phyloP scores from a whole-genome alignment of 2,329 filamentous ascomycete genomes.

The Nakataea oryzae region DNA sequence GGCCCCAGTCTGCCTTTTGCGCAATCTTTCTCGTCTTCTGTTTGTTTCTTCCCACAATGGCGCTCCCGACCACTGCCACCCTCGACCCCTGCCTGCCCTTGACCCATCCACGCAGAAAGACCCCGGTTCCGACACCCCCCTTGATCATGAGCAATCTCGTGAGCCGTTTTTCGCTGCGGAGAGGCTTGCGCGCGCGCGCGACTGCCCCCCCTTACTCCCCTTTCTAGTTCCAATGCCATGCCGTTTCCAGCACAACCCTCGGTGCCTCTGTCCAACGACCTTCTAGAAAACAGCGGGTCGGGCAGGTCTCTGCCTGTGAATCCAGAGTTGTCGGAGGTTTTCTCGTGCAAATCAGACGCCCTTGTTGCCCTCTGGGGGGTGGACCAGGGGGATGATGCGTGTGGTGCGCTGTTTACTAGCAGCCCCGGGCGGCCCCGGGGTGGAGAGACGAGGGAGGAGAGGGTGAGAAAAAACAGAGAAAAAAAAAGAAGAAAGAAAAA shows the following conservation, averaged over 20 bases:
- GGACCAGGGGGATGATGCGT: conserved; percentile 3
- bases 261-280: conserved; percentile 33
- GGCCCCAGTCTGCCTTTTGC: not conserved
- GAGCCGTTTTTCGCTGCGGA: conserved; percentile 1
- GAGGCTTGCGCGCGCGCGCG: not conserved
- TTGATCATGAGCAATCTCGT: conserved; percentile 4
- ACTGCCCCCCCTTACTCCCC: conserved; percentile 4
- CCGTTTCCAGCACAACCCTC: conserved; percentile 23
- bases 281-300: conserved; percentile 35
- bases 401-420: not conserved
- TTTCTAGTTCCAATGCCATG: conserved; percentile 24
- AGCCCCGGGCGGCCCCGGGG: not conserved
- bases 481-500: not conserved
- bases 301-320: conserved; percentile 21
- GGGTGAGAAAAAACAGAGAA: not conserved
- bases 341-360: conserved; percentile 29
- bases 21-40: not conserved
- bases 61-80: not conserved
- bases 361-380: conserved; percentile 15
- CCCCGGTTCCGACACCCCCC: not conserved
- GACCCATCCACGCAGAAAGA: not conserved
- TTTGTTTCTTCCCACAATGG: not conserved
- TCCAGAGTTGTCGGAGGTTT: conserved; percentile 33
- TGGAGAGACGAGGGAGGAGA: no score
- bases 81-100: not conserved